Base-by-base conservation (phyloP, 2,329 filamentous ascomycete species). In the Colletotrichum musae region DNA sequence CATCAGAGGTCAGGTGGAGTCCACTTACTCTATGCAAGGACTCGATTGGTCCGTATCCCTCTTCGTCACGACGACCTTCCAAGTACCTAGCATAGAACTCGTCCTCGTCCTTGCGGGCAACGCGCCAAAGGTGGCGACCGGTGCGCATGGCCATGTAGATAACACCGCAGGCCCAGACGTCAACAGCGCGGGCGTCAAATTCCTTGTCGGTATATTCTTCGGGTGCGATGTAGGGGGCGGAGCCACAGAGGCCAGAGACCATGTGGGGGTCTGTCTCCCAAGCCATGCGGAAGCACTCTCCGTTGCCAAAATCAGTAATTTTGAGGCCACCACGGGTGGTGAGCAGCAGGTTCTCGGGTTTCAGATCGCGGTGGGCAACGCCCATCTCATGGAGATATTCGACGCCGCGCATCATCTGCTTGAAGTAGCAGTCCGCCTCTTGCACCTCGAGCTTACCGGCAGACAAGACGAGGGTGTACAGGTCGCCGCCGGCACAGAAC, bases 111-210 rank as follows among this genome's bases (percentile, higher is more conserved):
- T 94, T 97, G 81, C 95, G 95, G 6, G 96, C 96, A n/a, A 98
- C 90, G 63, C 95, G 92, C 96, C 96, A 99, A 9, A 99, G 86
- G 80, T 99, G 96, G 61, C 96, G 89, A 6, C 96, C 96, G 2
- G 95, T 98, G 68, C 96, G 89, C 96, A 99, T 99, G 15, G 96
- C 96, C 96, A 99, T 99, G 84, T 99, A 99, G 70, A 99, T 99
- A 59, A 99, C 96, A 78, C 96, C 96, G 70, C 94, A 97, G 26
- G 96, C 96, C 96, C 96, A 99, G 15, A 98, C 92, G 77, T 99
- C 96, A 57, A 99, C 95, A n/a, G 96, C 95, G 67, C 96, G 89
- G 36, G 96, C 96, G 77, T 99, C 96, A 73, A 99, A 99, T 79
- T 99, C 96, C 79, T 92, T 94, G 78, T 97, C 95, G 2, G 91